Evolutionary conservation across 208 protist species (phyloP).

Genomic region (Trypanosoma cruzi): DNA sequence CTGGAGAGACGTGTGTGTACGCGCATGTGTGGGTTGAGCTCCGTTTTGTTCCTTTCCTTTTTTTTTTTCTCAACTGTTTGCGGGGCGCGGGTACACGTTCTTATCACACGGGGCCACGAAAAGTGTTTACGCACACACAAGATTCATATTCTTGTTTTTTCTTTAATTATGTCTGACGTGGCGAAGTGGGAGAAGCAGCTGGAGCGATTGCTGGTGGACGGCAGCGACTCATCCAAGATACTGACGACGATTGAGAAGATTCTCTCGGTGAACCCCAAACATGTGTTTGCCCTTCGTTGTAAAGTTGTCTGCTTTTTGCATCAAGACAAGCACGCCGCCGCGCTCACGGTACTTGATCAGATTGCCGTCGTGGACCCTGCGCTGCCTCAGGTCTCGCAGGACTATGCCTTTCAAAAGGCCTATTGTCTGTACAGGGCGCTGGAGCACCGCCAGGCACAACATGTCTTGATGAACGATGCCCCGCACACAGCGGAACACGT

Average conservation of each 20-base stretch:
- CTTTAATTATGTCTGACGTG: conserved; percentile 54
- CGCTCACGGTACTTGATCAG: conserved; percentile 57
- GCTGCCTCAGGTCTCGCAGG: conserved; percentile 17
- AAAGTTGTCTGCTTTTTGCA: conserved; percentile 70
- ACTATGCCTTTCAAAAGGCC: conserved; percentile 61
- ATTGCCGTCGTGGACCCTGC: conserved; percentile 22
- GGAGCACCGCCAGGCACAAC: conserved; percentile 61
- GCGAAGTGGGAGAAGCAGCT: conserved; percentile 69
- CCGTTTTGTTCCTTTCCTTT: background rate
- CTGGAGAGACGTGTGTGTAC: background rate
- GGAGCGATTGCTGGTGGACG: conserved; percentile 45
- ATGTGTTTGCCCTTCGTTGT: conserved; percentile 64
- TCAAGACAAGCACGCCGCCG: conserved; percentile 63
- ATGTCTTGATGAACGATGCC: conserved; percentile 30
- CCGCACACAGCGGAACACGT: conserved; percentile 33
- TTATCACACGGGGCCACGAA: background rate
- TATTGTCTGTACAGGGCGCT: conserved; percentile 78
- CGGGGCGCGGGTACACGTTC: background rate
- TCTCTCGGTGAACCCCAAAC: conserved; percentile 50
- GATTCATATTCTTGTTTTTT: background rate
- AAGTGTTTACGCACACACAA: background rate
- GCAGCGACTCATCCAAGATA: conserved; percentile 49
- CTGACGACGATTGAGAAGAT: conserved; percentile 65
- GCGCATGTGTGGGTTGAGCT: background rate
- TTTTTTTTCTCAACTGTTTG: background rate